These are phyloP conservation scores for Termitomyces heimii DNA, from an alignment of 768 basidiomycete species.

Conservation along the genomic window DNA sequence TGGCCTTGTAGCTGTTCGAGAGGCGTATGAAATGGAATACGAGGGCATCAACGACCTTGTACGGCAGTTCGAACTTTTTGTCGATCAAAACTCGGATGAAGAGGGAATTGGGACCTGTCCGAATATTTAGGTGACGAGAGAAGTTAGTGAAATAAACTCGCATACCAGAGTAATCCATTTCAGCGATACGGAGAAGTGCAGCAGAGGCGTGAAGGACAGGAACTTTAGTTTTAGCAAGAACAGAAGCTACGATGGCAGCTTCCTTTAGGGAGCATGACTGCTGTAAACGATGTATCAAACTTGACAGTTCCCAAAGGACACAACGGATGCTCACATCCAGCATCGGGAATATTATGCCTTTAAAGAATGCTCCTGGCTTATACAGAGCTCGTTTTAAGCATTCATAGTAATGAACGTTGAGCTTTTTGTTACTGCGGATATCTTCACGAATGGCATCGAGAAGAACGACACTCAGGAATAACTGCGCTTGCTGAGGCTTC, in stretches of 20 bases:
- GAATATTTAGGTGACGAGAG: constrained; percentile 9
- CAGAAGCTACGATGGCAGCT: constrained; percentile 89
- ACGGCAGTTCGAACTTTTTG: constrained; percentile 97
- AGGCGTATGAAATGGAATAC: constrained; percentile 98
- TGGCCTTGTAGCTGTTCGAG: constrained; percentile 83
- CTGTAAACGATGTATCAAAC: constrained; percentile 16
- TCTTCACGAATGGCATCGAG: constrained; percentile 88
- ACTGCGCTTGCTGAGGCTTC: constrained; percentile 90
- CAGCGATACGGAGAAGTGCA: constrained; percentile 85
- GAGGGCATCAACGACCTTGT: constrained; percentile 95
- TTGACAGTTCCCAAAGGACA: neutral
- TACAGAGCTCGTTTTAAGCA: constrained; percentile 89
- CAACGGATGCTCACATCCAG: constrained; percentile 60
- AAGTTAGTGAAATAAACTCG: neutral
- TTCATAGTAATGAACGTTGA: constrained; percentile 92
- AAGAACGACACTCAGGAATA: constrained; percentile 89
- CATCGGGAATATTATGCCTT: constrained; percentile 94
- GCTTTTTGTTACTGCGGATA: constrained; percentile 78
- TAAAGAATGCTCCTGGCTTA: constrained; percentile 98
- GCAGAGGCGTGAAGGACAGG: constrained; percentile 97
- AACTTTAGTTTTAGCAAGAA: constrained; percentile 85
- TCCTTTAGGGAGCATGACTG: constrained; percentile 88
- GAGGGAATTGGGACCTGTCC: constrained; percentile 80
- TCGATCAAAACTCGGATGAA: constrained; percentile 96
- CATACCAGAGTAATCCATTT: constrained; percentile 92